Evolutionary conservation across 139 green algal genomes (phyloP).

Genomic region (Coccomyxa sp.): DNA sequence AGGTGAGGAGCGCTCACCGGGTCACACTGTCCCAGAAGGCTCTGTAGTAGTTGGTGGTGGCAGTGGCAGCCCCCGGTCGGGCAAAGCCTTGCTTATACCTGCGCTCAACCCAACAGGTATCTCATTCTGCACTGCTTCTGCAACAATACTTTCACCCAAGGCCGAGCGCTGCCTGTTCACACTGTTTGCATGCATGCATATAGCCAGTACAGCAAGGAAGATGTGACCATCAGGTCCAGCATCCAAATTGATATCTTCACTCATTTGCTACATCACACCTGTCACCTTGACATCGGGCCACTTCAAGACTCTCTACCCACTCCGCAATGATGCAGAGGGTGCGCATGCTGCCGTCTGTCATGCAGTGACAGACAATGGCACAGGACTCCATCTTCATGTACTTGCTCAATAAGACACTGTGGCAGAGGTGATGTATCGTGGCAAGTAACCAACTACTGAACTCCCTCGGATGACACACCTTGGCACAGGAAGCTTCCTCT

Average conservation of each 20-base stretch:
- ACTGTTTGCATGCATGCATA: no score
- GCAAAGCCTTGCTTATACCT: constrained; percentile 37
- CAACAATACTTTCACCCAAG: no score
- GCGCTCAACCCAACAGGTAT: background rate
- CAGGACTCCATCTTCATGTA: background rate
- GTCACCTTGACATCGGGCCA: background rate
- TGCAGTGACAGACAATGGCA: background rate
- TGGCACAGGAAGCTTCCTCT: background rate
- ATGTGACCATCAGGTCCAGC: no score
- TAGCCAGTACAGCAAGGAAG: no score
- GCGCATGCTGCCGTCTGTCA: background rate
- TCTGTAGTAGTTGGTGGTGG: constrained; percentile 42
- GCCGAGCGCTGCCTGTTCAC: no score
- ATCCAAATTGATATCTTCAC: background rate
- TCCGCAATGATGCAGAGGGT: no score
- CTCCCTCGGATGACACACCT: background rate
- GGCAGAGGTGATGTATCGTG: background rate
- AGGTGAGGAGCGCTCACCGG: background rate
- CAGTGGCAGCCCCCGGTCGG: constrained; percentile 21
- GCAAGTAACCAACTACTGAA: background rate
- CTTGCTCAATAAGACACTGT: background rate
- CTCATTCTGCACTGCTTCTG: background rate
- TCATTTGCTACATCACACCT: background rate
- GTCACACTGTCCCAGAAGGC: constrained; percentile 9
- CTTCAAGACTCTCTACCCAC: background rate